Evolutionary conservation across 1,139 yeast genomes (phyloP), one percentile per base, ranked within the genome.

Genomic region (Sugiyamaella paludigena): DNA sequence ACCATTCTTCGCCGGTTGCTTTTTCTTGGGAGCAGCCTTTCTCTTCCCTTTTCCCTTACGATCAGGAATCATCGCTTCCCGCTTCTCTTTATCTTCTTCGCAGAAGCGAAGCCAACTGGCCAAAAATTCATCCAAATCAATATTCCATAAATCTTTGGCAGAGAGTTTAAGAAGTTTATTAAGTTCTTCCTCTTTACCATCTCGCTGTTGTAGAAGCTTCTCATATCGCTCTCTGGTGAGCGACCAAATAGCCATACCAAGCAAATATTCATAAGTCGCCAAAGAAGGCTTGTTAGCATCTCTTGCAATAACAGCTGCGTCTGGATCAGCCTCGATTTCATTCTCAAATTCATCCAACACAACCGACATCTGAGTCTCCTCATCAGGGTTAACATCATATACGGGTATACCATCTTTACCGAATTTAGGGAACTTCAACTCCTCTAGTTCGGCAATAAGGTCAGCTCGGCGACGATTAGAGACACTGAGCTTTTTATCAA

Each of bases 231-330:
- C 99, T 53, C 77, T 77, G 0, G 98, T 91, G 63, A 92, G 79
- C 29, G 96, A 84, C 95, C 97, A 89, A 59, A 94, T 83, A 34
- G 91, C 80, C 96, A 94, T 87, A 80, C 52, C 87, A 74, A 51
- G 86, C 75, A 61, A 76, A 75, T 69, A 69, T 42, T 69, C 72
- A 43, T 60, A 69, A n/a, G 55, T 53, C 11, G 63, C 62, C 30
- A 62, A 62, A 65, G 48, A 62, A 64, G 45, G 67, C 66, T 41
- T 64, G 65, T 41, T 65, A 27, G 54, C 71, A n/a, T 59, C 70
- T 2, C 66, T 74, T 13, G 63, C 69, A 26, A 62, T 69, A n/a
- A 67, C 72, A 24, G 67, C 70, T 19, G 68, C 67, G 10, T 64
- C 70, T 26, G 65, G 71, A 2, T 57, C 59, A 8, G 52, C 60